Evolutionary conservation across 2,329 filamentous ascomycete species (phyloP).

Genomic region (Epichloe gansuensis): DNA sequence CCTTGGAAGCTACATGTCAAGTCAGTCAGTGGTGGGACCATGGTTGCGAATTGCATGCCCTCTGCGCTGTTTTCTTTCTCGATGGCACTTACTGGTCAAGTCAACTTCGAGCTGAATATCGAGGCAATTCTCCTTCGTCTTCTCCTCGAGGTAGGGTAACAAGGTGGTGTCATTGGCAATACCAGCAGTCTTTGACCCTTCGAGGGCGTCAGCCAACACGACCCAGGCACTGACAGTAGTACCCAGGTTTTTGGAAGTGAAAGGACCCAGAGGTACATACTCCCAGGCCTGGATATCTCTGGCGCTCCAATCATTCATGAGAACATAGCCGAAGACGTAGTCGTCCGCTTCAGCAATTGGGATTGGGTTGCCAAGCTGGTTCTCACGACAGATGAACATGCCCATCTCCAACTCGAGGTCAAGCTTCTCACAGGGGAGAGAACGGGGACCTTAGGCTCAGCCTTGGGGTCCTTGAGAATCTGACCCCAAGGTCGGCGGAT

Average conservation of each 20-base stretch:
- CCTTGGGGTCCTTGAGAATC: constrained; percentile 41
- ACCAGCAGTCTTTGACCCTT: constrained; percentile 14
- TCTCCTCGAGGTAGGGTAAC: constrained; percentile 43
- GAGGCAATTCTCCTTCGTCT: constrained; percentile 23
- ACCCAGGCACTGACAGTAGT: constrained; percentile 53
- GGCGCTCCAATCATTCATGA: constrained; percentile 54
- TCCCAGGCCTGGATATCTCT: constrained; percentile 51
- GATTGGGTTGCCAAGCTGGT: constrained; percentile 55
- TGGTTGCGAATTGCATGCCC: not conserved
- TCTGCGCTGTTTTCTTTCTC: not conserved
- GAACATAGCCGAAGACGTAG: constrained; percentile 56
- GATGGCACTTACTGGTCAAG: constrained; percentile 23
- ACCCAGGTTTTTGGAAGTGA: constrained; percentile 49
- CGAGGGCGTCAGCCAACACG: constrained; percentile 45
- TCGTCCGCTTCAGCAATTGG: constrained; percentile 55
- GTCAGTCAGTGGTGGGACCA: too few species aligned
- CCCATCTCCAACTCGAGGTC: constrained; percentile 73
- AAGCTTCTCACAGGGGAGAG: constrained; percentile 48
- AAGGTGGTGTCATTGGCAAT: constrained; percentile 23
- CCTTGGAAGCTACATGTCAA: constrained; percentile 16
- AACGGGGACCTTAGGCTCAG: constrained; percentile 41
- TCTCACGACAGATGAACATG: constrained; percentile 57
- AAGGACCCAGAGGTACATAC: constrained; percentile 49
- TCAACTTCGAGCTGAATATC: constrained; percentile 27
- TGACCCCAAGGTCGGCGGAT: constrained; percentile 65